Conservation (phyloP, 805 yeast species). For the Kregervanrija delftensis region DNA sequence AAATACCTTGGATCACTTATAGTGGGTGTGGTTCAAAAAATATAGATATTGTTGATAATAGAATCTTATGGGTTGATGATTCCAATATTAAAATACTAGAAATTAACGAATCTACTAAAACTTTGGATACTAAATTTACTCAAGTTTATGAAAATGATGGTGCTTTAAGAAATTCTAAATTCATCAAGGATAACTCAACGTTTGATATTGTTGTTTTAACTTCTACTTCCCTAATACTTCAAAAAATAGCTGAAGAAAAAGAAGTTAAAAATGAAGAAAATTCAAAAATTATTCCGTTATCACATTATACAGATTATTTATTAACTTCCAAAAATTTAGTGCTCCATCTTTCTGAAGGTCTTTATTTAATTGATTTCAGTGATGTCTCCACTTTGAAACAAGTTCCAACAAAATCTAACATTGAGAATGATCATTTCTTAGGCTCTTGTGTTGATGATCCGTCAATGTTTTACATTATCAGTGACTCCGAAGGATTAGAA, state of each 20-base stretch:
- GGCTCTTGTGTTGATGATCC: conserved; percentile 16
- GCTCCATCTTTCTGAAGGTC: conserved; percentile 14
- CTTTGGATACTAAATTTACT: conserved; percentile 11
- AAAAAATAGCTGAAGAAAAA: conserved; percentile 2
- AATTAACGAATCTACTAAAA: conserved; percentile 8
- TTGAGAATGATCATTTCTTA: conserved; percentile 1
- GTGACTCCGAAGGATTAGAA: conserved; percentile 4
- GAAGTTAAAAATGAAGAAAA: not conserved
- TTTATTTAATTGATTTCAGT: conserved; percentile 14
- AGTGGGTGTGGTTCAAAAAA: not conserved
- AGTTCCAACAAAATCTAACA: conserved; percentile 9
- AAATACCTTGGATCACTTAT: not conserved
- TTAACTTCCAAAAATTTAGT: conserved; percentile 17
- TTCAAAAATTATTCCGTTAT: conserved; percentile 12
- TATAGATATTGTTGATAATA: conserved; percentile 10
- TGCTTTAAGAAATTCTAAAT: conserved; percentile 14
- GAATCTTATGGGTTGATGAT: conserved; percentile 14
- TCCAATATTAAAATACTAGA: conserved; percentile 14
- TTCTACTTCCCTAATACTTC: conserved; percentile 16
- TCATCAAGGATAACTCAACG: conserved; percentile 7
- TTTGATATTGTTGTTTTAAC: conserved; percentile 21
- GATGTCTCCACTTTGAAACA: conserved; percentile 15
- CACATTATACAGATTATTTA: conserved; percentile 14
- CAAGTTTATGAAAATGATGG: conserved; percentile 13
- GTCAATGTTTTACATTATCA: conserved; percentile 13